phyloP scores from a whole-genome alignment of 495 filamentous ascomycete genomes.

The Venustampulla echinocandica region DNA sequence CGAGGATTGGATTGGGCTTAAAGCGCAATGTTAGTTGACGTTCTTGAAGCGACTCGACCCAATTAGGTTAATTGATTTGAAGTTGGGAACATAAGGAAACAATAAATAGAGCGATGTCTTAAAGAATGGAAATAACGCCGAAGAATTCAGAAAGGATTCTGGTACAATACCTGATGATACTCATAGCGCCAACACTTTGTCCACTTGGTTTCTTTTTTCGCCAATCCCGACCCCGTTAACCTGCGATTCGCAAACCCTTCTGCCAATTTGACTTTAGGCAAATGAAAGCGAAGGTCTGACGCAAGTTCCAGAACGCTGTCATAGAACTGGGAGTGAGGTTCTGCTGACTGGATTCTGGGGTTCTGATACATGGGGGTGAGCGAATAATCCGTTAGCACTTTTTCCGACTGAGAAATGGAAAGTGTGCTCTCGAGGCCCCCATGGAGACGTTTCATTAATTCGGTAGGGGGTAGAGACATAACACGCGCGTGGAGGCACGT shows the following conservation, averaged over 20 bases:
- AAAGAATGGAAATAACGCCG: no score
- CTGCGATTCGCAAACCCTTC: constrained; percentile 7
- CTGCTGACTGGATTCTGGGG: background rate
- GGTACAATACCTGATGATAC: constrained; percentile 15
- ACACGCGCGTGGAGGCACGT: background rate
- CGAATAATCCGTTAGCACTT: background rate
- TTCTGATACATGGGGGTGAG: background rate
- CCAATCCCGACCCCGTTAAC: no score
- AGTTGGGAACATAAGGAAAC: background rate
- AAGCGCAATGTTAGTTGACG: no score
- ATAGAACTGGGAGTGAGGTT: background rate
- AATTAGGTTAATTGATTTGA: background rate
- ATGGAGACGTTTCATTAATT: background rate
- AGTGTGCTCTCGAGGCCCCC: background rate
- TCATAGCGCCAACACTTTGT: constrained; percentile 3
- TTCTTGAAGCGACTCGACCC: no score
- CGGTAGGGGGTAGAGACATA: background rate
- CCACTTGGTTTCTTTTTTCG: no score
- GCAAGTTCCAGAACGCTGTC: constrained; percentile 1
- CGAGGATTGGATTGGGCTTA: background rate
- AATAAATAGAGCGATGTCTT: no score
- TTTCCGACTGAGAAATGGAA: background rate
- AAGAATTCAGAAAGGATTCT: no score
- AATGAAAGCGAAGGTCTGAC: constrained; percentile 10
- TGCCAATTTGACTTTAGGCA: background rate